phyloP scores from a whole-genome alignment of 208 protist genomes.

The Crithidia expoeki region DNA sequence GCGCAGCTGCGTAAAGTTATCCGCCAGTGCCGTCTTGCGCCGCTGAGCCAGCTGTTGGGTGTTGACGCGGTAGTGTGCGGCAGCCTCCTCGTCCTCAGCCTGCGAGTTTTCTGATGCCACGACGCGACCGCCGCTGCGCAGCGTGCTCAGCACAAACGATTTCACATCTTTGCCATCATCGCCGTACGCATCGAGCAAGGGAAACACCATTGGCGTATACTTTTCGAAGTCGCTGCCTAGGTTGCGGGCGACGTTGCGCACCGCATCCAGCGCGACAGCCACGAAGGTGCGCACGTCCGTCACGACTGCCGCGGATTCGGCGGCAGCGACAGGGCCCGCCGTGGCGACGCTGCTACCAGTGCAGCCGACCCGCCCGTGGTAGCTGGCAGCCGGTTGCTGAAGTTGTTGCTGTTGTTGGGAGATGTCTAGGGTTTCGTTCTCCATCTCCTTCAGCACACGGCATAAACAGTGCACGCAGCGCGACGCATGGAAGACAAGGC shows the following conservation, averaged over 20 bases:
- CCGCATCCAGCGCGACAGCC: constrained; percentile 59
- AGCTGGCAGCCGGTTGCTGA: neutral
- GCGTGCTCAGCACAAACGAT: constrained; percentile 36
- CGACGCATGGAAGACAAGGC: constrained; percentile 72
- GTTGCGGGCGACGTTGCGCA: constrained; percentile 73
- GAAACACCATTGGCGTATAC: constrained; percentile 74
- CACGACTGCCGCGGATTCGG: neutral
- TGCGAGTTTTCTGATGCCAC: constrained; percentile 35
- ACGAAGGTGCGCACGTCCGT: constrained; percentile 51
- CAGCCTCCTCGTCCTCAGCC: constrained; percentile 34
- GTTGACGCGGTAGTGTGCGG: constrained; percentile 40
- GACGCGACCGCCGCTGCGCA: constrained; percentile 50
- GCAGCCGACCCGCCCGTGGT: constrained; percentile 2
- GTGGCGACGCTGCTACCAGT: neutral
- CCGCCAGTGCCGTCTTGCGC: constrained; percentile 41
- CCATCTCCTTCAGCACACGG: constrained; percentile 72
- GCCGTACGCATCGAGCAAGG: constrained; percentile 68
- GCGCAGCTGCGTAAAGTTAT: constrained; percentile 66
- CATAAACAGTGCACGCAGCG: constrained; percentile 85
- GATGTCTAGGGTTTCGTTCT: constrained; percentile 26
- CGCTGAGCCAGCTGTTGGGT: constrained; percentile 37
- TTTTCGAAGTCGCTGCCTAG: constrained; percentile 85
- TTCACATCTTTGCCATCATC: constrained; percentile 54
- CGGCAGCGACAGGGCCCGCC: neutral
- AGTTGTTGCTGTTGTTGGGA: neutral